Evolutionary conservation across 2,329 filamentous ascomycete species (phyloP).

Genomic region (Cephalotrichum gorgonifer): DNA sequence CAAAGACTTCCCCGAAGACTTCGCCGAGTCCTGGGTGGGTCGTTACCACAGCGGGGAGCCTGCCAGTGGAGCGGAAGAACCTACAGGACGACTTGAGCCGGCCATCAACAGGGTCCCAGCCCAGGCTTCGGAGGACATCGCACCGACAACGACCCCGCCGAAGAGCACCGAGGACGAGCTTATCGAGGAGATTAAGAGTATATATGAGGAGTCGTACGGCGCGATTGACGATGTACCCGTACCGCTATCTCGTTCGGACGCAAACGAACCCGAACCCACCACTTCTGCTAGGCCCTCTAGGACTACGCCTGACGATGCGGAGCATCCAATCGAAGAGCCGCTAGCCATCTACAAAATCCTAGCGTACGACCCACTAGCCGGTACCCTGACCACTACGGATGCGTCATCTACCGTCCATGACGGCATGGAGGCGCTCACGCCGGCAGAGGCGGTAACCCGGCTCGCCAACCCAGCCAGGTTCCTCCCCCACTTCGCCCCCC

Average conservation of each 20-base stretch:
- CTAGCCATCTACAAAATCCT: slow-evolving; percentile 47
- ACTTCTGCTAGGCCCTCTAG: neutral
- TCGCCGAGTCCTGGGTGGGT: neutral
- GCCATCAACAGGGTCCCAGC: neutral
- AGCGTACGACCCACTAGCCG: slow-evolving; percentile 50
- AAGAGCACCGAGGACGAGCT: neutral
- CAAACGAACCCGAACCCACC: no score
- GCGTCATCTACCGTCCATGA: slow-evolving; percentile 45
- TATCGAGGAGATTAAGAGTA: neutral
- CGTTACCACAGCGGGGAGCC: neutral
- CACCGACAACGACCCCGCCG: neutral
- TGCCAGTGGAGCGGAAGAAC: neutral
- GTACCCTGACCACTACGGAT: slow-evolving; percentile 47
- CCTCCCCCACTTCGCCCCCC: slow-evolving; percentile 48
- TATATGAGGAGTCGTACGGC: neutral
- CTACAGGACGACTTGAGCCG: neutral
- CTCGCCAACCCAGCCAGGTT: slow-evolving; percentile 56
- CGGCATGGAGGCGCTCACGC: slow-evolving; percentile 38
- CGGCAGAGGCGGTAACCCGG: slow-evolving; percentile 48
- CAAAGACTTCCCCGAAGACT: slow-evolving; percentile 1
- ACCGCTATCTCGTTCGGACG: no score
- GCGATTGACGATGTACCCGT: neutral
- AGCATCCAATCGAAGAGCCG: neutral
- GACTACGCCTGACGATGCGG: neutral
- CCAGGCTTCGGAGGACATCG: neutral